Evolutionary conservation across 2,329 filamentous ascomycete species (phyloP).

Genomic region (Daldinia eschscholtzii): DNA sequence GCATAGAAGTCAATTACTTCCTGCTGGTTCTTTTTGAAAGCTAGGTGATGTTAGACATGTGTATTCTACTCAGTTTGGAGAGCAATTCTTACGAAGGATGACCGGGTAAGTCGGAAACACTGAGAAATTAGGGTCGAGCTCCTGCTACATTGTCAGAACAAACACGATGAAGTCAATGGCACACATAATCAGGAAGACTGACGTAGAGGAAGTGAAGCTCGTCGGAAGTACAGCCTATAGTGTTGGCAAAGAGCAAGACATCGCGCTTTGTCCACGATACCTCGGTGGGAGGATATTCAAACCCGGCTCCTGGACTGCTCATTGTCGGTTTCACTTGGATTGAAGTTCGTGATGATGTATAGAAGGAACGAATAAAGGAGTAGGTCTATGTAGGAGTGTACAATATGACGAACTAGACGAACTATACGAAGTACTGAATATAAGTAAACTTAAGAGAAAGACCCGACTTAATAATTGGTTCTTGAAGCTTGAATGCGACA

Average conservation of each 20-base stretch:
- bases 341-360: background rate
- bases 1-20: conserved; percentile 90
- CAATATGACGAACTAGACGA: background rate
- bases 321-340: conserved; percentile 48
- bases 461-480: background rate
- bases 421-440: background rate
- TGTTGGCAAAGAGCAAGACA: conserved; percentile 88
- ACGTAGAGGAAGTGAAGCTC: conserved; percentile 96
- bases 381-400: background rate
- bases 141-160: conserved; percentile 62
- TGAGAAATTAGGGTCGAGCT: conserved; percentile 86
- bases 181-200: conserved; percentile 8
- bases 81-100: conserved; percentile 72
- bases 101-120: conserved; percentile 92
- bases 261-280: conserved; percentile 92
- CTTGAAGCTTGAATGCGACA: background rate
- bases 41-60: conserved; percentile 49
- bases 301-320: conserved; percentile 73
- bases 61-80: conserved; percentile 10
- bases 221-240: conserved; percentile 85
- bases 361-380: background rate
- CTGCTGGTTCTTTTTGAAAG: conserved; percentile 81
- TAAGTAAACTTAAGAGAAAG: background rate
- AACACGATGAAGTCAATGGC: background rate
- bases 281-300: conserved; percentile 80